Percentiles rank a stretch among this genome's conserved stretches.
Conservation (phyloP, 2,329 filamentous ascomycete species). For the Podosphaera leucotricha region DNA sequence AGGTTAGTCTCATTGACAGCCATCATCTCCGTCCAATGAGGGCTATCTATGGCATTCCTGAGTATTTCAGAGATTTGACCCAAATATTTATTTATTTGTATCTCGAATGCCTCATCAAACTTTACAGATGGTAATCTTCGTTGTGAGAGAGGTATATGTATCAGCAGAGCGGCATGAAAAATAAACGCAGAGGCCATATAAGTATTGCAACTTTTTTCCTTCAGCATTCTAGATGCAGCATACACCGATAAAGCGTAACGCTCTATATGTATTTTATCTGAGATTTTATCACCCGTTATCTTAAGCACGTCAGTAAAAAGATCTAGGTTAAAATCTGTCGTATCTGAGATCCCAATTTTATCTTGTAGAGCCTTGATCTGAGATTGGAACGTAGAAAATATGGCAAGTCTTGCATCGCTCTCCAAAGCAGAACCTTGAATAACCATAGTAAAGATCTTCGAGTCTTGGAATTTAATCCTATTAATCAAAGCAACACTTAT, state of each 20-base stretch:
- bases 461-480: conserved; percentile 33
- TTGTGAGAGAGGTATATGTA: conserved; percentile 19
- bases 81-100: conserved; percentile 18
- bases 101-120: conserved; percentile 14
- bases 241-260: conserved; percentile 14
- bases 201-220: conserved; percentile 10
- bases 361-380: conserved; percentile 3
- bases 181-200: conserved; percentile 19
- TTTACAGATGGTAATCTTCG: conserved; percentile 16
- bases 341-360: conserved; percentile 1
- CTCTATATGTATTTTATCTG: conserved; percentile 6
- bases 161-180: conserved; percentile 20
- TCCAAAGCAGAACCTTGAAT: conserved; percentile 16
- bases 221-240: conserved; percentile 15
- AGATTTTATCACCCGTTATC: conserved; percentile 6
- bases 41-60: conserved; percentile 16
- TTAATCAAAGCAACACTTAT: conserved; percentile 42
- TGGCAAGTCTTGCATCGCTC: conserved; percentile 5
- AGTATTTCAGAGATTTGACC: conserved; percentile 16
- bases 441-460: conserved; percentile 24
- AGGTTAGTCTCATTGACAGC: conserved; percentile 13
- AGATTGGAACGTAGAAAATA: conserved; percentile 3
- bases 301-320: conserved; percentile 7
- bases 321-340: conserved; percentile 5
- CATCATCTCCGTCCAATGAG: conserved; percentile 9